phyloP scores from a whole-genome alignment of 2,329 filamentous ascomycete genomes.

The Cercospora brassicicola region DNA sequence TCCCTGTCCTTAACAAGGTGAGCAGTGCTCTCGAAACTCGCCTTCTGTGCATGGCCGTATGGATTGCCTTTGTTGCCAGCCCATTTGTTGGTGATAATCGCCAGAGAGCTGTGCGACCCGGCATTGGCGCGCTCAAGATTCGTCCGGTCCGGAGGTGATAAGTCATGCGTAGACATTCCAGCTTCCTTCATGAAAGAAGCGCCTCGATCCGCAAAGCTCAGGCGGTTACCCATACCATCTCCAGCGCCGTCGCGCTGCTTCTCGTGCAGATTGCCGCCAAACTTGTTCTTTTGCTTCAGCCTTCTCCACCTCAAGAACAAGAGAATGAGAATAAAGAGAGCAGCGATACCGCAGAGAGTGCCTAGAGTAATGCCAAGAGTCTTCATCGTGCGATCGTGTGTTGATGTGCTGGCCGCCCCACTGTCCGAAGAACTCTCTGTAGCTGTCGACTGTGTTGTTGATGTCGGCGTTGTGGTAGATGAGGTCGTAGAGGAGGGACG shows the following conservation, averaged over 20 bases:
- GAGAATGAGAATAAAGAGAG: slow-evolving; percentile 70
- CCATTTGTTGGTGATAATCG: slow-evolving; percentile 58
- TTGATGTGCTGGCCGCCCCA: slow-evolving; percentile 38
- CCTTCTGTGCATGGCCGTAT: slow-evolving; percentile 45
- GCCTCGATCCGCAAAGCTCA: slow-evolving; percentile 55
- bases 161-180: slow-evolving; percentile 43
- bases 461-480: slow-evolving; percentile 40
- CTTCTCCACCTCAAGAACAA: slow-evolving; percentile 64
- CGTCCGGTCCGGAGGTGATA: slow-evolving; percentile 26
- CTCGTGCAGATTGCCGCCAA: slow-evolving; percentile 43
- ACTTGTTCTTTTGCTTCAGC: slow-evolving; percentile 57
- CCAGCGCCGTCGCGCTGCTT: slow-evolving; percentile 30
- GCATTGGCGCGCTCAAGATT: slow-evolving; percentile 18
- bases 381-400: slow-evolving; percentile 52
- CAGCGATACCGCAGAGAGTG: slow-evolving; percentile 71
- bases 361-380: slow-evolving; percentile 82
- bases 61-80: slow-evolving; percentile 53
- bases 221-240: slow-evolving; percentile 33
- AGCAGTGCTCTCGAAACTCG: slow-evolving; percentile 61
- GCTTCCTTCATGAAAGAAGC: slow-evolving; percentile 55
- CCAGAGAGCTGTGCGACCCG: slow-evolving; percentile 44
- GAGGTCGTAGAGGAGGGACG: slow-evolving; percentile 33
- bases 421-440: slow-evolving; percentile 34
- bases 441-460: slow-evolving; percentile 41
- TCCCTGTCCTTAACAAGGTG: slow-evolving; percentile 60